Evolutionary conservation across 441 rosid genomes (phyloP).

Genomic region (Syzygium malaccense): DNA sequence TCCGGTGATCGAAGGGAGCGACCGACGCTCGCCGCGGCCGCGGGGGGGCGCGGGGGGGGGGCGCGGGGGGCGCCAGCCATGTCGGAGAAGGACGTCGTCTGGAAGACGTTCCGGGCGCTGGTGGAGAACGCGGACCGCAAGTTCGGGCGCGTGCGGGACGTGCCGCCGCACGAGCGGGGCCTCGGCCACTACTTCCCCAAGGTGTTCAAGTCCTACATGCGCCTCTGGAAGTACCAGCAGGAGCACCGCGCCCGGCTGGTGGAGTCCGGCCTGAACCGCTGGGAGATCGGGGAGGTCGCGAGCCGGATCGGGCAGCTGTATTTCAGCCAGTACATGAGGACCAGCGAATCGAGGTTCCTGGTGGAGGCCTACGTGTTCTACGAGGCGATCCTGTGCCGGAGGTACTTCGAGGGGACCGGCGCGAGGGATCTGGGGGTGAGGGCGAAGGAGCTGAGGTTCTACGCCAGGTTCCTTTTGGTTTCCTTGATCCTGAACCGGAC

Average conservation of each 20-base stretch:
- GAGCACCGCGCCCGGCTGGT: conserved; percentile 64
- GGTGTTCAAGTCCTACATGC: conserved; percentile 91
- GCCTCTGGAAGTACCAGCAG: conserved; percentile 93
- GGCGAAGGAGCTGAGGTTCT: conserved; percentile 79
- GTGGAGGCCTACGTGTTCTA: conserved; percentile 84
- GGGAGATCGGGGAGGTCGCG: conserved; percentile 99
- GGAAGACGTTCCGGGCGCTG: conserved; percentile 57
- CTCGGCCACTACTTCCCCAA: conserved; percentile 60
- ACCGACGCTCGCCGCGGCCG: too few species aligned
- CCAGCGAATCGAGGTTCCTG: conserved; percentile 74
- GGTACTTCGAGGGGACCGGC: conserved; percentile 61
- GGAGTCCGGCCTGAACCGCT: conserved; percentile 65
- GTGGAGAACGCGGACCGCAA: conserved; percentile 84
- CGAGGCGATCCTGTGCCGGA: conserved; percentile 72
- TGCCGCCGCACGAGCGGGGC: conserved; percentile 51
- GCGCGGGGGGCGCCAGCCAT: background rate
- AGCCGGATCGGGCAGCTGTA: conserved; percentile 98
- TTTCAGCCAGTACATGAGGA: conserved; percentile 88
- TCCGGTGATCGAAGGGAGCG: background rate
- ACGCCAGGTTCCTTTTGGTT: conserved; percentile 79
- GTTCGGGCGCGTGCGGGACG: conserved; percentile 79
- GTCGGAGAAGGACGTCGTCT: conserved; percentile 38
- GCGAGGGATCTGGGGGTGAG: conserved; percentile 60
- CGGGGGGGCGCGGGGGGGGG: background rate
- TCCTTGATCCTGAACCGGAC: conserved; percentile 57